phyloP scores from a whole-genome alignment of 352 stramenopile species.

The Phytophthora kernoviae region DNA sequence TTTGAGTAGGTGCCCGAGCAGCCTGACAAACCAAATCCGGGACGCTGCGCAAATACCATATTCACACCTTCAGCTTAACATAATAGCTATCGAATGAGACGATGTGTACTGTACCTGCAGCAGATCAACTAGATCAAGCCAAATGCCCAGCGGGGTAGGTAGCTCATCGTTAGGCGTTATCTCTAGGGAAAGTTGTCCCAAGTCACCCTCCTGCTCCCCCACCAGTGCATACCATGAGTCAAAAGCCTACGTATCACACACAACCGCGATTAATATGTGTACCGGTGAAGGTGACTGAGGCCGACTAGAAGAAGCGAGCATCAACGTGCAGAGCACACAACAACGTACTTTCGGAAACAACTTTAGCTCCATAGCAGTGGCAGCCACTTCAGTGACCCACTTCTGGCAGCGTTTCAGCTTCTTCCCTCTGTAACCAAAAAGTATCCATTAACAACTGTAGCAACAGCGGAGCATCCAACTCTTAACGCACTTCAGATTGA shows the following conservation, averaged over 20 bases:
- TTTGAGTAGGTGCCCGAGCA: constrained; percentile 40
- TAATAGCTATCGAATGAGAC: neutral
- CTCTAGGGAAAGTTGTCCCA: constrained; percentile 46
- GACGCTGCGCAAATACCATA: constrained; percentile 36
- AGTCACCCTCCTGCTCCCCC: constrained; percentile 23
- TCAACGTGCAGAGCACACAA: neutral
- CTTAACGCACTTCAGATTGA: constrained; percentile 59
- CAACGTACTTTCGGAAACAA: constrained; percentile 45
- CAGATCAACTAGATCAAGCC: constrained; percentile 76
- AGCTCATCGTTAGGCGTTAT: constrained; percentile 71
- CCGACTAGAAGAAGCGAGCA: neutral
- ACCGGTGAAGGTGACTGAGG: too few relatives aligned
- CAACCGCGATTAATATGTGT: constrained; percentile 3
- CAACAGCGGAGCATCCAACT: too few relatives aligned
- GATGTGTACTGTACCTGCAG: constrained; percentile 54
- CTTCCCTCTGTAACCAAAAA: constrained; percentile 45
- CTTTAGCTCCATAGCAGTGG: constrained; percentile 58
- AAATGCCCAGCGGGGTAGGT: constrained; percentile 59
- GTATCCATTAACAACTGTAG: constrained; percentile 3
- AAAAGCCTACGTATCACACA: constrained; percentile 52
- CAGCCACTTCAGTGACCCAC: constrained; percentile 70
- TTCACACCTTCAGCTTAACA: constrained; percentile 1
- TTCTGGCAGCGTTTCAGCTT: constrained; percentile 86
- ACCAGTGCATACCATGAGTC: constrained; percentile 81
- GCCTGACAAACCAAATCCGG: constrained; percentile 62